Conservation (phyloP, 345 rosid species). For the Psidium friedrichsthalianum region DNA sequence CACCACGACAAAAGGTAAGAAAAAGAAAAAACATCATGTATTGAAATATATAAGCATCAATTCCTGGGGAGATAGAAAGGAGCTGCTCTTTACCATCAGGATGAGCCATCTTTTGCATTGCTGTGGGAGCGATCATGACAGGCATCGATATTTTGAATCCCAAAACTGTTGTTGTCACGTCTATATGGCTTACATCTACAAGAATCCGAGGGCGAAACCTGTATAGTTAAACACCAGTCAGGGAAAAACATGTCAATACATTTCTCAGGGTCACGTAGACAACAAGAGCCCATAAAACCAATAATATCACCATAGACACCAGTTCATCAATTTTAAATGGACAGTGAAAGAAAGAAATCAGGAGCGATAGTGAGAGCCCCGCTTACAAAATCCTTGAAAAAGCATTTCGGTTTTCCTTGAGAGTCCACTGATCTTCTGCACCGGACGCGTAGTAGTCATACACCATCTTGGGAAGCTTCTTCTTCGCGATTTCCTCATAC, state of each 20-base stretch:
- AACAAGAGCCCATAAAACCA: neutral
- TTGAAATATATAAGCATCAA: neutral
- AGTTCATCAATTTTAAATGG: neutral
- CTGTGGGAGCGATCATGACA: slow-evolving; percentile 93
- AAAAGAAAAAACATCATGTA: neutral
- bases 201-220: slow-evolving; percentile 93
- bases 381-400: slow-evolving; percentile 81
- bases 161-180: slow-evolving; percentile 57
- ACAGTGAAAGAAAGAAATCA: neutral
- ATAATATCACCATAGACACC: neutral
- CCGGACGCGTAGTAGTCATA: slow-evolving; percentile 95
- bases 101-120: slow-evolving; percentile 99
- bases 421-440: slow-evolving; percentile 97
- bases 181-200: slow-evolving; percentile 79
- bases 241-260: too few relatives aligned
- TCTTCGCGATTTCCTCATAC: slow-evolving; percentile 75
- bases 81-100: slow-evolving; percentile 46
- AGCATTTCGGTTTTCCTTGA: slow-evolving; percentile 68
- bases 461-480: slow-evolving; percentile 87
- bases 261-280: neutral
- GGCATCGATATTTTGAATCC: slow-evolving; percentile 95
- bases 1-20: neutral
- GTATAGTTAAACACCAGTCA: neutral
- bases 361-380: neutral
- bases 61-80: neutral